Evolutionary conservation across 352 stramenopile genomes (phyloP).

Genomic region (Phytophthora ohioensis): DNA sequence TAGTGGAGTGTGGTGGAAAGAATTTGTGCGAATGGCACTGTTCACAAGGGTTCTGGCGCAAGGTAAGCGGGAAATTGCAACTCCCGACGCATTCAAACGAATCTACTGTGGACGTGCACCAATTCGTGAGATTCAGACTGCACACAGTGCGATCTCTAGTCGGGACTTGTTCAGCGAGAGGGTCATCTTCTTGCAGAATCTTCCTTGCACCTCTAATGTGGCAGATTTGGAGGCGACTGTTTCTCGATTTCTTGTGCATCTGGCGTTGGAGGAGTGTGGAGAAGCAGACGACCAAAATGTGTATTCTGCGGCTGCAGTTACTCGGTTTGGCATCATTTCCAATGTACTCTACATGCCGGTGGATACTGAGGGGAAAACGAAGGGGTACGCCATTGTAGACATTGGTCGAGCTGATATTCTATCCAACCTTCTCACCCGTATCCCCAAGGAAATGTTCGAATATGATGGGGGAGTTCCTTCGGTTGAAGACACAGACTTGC

Average conservation of each 20-base stretch:
- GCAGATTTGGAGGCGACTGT: conserved; percentile 48
- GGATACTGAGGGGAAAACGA: conserved; percentile 51
- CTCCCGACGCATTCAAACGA: conserved; percentile 50
- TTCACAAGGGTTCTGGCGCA: conserved; percentile 63
- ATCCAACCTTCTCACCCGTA: conserved; percentile 49
- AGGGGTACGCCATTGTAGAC: conserved; percentile 74
- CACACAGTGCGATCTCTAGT: conserved; percentile 36
- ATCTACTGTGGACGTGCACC: conserved; percentile 69
- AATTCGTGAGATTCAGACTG: conserved; percentile 62
- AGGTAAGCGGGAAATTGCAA: conserved; percentile 50
- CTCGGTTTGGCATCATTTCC: conserved; percentile 69
- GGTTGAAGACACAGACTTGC: conserved; percentile 51
- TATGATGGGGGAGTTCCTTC: conserved; percentile 66
- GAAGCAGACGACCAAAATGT: conserved; percentile 84
- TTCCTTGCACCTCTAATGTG: conserved; percentile 66
- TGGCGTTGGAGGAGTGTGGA: conserved; percentile 78
- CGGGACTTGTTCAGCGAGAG: conserved; percentile 57
- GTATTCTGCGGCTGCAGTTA: conserved; percentile 68
- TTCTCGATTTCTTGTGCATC: conserved; percentile 67
- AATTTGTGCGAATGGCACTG: conserved; percentile 64
- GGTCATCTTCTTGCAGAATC: conserved; percentile 71
- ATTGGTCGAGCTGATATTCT: conserved; percentile 76
- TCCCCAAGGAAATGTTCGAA: conserved; percentile 59
- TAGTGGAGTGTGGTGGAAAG: conserved; percentile 58
- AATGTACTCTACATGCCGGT: conserved; percentile 69